Evolutionary conservation across 805 yeast species (phyloP).

Genomic region (Candida patagonica): DNA sequence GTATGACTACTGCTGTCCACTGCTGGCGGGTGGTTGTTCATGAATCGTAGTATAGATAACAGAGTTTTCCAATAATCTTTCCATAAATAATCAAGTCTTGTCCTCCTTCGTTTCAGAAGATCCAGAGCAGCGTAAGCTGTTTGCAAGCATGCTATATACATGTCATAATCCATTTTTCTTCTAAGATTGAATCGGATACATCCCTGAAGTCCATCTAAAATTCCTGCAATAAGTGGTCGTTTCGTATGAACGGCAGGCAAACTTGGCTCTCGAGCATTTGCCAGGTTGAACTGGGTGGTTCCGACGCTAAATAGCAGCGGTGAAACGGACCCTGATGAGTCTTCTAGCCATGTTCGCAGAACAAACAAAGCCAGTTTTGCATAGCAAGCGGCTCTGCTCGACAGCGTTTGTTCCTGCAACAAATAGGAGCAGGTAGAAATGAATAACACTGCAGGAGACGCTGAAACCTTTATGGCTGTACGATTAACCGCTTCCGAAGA

Average conservation of each 20-base stretch:
- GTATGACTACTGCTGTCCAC: slow-evolving; percentile 1
- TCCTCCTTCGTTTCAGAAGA: slow-evolving; percentile 10
- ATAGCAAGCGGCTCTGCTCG: slow-evolving; percentile 21
- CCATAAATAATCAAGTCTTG: slow-evolving; percentile 28
- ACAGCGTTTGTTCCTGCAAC: slow-evolving; percentile 22
- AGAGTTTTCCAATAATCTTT: slow-evolving; percentile 30
- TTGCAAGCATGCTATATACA: slow-evolving; percentile 22
- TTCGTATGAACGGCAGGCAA: slow-evolving; percentile 20
- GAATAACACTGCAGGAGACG: slow-evolving; percentile 23
- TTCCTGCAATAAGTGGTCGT: slow-evolving; percentile 26
- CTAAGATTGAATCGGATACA: slow-evolving; percentile 27
- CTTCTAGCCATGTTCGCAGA: slow-evolving; percentile 26
- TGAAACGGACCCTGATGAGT: slow-evolving; percentile 8
- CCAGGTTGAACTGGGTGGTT: slow-evolving; percentile 11
- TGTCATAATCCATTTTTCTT: slow-evolving; percentile 20
- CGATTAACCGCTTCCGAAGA: not conserved
- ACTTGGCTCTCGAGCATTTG: slow-evolving; percentile 19
- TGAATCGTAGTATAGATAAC: slow-evolving; percentile 22
- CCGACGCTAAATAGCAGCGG: slow-evolving; percentile 6
- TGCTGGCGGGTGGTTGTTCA: slow-evolving; percentile 16
- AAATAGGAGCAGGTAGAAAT: slow-evolving; percentile 25
- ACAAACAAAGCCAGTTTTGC: slow-evolving; percentile 25
- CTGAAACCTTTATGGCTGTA: not conserved
- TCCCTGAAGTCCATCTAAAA: slow-evolving; percentile 27
- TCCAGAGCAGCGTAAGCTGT: slow-evolving; percentile 19